phyloP scores from a whole-genome alignment of 805 yeast species.

The Wickerhamomyces kurtzmanii region DNA sequence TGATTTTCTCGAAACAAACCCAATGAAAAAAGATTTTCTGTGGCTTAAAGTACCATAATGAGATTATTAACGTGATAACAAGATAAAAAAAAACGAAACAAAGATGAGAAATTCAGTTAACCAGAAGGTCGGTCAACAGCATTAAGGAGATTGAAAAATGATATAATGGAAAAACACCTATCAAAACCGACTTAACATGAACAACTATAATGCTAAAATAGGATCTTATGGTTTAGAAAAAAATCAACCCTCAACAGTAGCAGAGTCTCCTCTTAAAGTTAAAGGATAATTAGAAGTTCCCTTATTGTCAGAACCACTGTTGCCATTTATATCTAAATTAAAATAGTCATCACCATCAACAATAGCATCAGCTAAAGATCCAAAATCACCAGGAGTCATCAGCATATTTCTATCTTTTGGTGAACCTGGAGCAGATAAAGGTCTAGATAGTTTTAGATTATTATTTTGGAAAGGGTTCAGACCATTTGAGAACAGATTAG shows the following conservation, averaged over 20 bases:
- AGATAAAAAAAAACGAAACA: too few relatives aligned
- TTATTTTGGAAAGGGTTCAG: constrained; percentile 16
- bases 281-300: constrained; percentile 31
- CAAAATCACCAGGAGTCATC: constrained; percentile 98
- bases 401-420: constrained; percentile 68
- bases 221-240: constrained; percentile 8
- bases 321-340: constrained; percentile 27
- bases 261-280: constrained; percentile 39
- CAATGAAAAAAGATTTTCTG: too few relatives aligned
- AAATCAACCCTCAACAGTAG: constrained; percentile 20
- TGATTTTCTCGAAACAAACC: too few relatives aligned
- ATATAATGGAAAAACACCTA: too few relatives aligned
- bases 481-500: constrained; percentile 49
- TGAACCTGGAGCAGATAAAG: constrained; percentile 95
- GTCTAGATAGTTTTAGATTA: constrained; percentile 72
- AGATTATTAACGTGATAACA: too few relatives aligned
- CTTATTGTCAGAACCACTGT: constrained; percentile 32
- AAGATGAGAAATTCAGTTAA: too few relatives aligned
- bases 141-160: too few relatives aligned
- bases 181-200: too few relatives aligned
- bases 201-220: too few relatives aligned
- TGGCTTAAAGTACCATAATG: too few relatives aligned
- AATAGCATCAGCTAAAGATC: constrained; percentile 87
- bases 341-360: constrained; percentile 76
- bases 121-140: too few relatives aligned